phyloP scores from a whole-genome alignment of 768 basidiomycete species.

The Leccinellum rugosiceps region DNA sequence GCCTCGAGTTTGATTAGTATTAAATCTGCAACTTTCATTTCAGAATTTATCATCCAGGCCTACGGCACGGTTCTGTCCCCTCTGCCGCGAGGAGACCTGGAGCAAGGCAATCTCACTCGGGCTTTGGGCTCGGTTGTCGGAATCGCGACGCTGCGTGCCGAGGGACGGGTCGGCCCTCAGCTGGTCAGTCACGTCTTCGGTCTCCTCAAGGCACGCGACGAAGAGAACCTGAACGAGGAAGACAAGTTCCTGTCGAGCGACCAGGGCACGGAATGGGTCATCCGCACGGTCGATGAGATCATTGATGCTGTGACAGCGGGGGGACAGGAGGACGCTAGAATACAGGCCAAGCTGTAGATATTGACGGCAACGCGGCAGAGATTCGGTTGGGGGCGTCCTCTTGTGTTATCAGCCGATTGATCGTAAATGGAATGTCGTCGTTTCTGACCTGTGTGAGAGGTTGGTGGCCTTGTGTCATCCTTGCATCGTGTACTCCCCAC shows the following conservation, averaged over 20 bases:
- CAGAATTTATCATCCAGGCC: slow-evolving; percentile 84
- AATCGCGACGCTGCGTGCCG: slow-evolving; percentile 80
- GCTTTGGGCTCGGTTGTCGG: slow-evolving; percentile 82
- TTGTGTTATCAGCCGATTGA: slow-evolving; percentile 31
- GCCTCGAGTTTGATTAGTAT: slow-evolving; percentile 32
- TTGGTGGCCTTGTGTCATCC: slow-evolving; percentile 26
- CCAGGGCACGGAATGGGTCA: slow-evolving; percentile 86
- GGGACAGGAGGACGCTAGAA: slow-evolving; percentile 37
- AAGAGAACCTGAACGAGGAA: slow-evolving; percentile 58
- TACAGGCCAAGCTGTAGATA: slow-evolving; percentile 58
- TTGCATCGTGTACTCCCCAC: slow-evolving; percentile 33
- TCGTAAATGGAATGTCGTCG: slow-evolving; percentile 22
- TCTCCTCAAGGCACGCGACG: slow-evolving; percentile 75
- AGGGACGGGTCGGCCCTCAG: slow-evolving; percentile 82
- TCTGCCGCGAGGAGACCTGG: slow-evolving; percentile 59
- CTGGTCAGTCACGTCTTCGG: slow-evolving; percentile 88
- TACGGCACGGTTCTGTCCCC: slow-evolving; percentile 80
- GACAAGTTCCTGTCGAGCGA: slow-evolving; percentile 81
- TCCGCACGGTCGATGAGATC: slow-evolving; percentile 79
- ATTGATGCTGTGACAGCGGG: slow-evolving; percentile 65
- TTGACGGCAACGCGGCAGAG: slow-evolving; percentile 10
- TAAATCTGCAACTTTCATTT: slow-evolving; percentile 25
- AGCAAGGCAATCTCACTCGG: slow-evolving; percentile 84
- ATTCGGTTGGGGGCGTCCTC: slow-evolving; percentile 9
- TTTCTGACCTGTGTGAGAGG: slow-evolving; percentile 16